These are phyloP conservation scores for Termitomyces sp. DNA, from an alignment of 768 basidiomycete species.

Conservation along the genomic window DNA sequence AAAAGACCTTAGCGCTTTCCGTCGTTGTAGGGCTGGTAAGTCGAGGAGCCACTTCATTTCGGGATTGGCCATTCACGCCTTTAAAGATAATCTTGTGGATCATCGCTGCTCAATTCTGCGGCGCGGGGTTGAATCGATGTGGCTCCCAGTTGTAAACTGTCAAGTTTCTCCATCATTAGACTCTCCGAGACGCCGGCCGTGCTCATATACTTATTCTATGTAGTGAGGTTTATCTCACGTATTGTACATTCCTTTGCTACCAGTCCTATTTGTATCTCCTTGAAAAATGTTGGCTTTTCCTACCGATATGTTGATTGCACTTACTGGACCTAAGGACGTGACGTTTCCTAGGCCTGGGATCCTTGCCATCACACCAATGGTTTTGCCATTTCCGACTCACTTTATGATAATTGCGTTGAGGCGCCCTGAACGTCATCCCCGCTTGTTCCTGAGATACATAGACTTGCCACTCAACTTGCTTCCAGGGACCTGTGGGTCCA, in stretches of 20 bases:
- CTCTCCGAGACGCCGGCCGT: background rate
- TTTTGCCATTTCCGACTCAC: too few relatives aligned
- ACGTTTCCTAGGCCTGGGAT: background rate
- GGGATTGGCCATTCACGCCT: background rate
- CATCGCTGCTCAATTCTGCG: conserved; percentile 87
- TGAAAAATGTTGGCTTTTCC: background rate
- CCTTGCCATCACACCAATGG: background rate
- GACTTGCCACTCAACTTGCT: background rate
- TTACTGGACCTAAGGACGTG: background rate
- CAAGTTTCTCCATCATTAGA: too few relatives aligned
- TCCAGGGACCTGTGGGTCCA: background rate
- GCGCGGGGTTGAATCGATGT: conserved; percentile 74
- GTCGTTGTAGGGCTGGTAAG: conserved; percentile 71
- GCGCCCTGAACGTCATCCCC: too few relatives aligned
- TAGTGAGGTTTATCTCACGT: background rate
- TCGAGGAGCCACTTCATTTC: conserved; percentile 16
- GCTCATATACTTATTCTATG: background rate
- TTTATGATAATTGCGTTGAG: too few relatives aligned
- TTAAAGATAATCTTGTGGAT: conserved; percentile 75
- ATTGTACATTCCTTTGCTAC: background rate
- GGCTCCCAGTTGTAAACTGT: conserved; percentile 25
- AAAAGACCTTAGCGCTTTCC: conserved; percentile 63
- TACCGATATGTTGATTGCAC: background rate
- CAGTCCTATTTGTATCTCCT: background rate
- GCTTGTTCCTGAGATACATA: too few relatives aligned